phyloP scores from a whole-genome alignment of 202 grass and related monocot genomes.

The Musa balbisiana region DNA sequence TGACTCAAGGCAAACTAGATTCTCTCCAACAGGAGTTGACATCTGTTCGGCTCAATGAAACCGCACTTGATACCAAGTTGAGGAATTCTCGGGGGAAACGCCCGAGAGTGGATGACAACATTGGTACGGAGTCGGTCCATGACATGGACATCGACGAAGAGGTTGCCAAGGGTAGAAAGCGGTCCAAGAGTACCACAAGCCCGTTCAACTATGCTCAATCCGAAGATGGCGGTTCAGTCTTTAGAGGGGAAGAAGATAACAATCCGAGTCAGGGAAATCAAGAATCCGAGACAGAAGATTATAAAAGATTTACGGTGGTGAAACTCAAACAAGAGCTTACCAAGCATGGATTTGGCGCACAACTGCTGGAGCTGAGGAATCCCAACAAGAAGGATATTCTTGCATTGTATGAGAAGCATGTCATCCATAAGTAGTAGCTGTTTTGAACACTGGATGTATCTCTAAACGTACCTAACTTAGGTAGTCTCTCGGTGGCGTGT shows the following conservation, averaged over 20 bases:
- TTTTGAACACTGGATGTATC: too few relatives aligned
- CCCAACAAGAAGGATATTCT: constrained; percentile 93
- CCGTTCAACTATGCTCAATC: constrained; percentile 53
- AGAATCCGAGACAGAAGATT: constrained; percentile 52
- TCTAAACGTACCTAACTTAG: too few relatives aligned
- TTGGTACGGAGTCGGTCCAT: constrained; percentile 77
- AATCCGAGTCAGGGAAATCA: constrained; percentile 42
- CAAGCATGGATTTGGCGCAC: constrained; percentile 80
- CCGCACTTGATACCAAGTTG: constrained; percentile 77
- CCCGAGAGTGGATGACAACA: constrained; percentile 45
- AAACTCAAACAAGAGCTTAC: constrained; percentile 89
- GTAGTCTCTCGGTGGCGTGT: neutral
- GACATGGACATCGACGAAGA: constrained; percentile 79
- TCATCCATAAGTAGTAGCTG: constrained; percentile 32
- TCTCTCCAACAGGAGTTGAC: constrained; percentile 83
- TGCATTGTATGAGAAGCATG: constrained; percentile 80
- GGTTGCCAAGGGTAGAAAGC: constrained; percentile 56
- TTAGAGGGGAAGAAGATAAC: constrained; percentile 37
- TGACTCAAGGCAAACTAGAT: constrained; percentile 85
- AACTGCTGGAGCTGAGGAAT: constrained; percentile 76
- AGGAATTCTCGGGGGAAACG: constrained; percentile 53
- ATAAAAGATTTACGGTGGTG: constrained; percentile 61
- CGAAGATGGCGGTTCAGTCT: constrained; percentile 80
- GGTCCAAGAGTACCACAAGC: constrained; percentile 93
- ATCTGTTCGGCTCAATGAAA: constrained; percentile 64